Percentiles rank a stretch among this genome's conserved stretches.
phyloP scores from a whole-genome alignment of 2,329 filamentous ascomycete genomes.

The Clarireedia homoeocarpa region DNA sequence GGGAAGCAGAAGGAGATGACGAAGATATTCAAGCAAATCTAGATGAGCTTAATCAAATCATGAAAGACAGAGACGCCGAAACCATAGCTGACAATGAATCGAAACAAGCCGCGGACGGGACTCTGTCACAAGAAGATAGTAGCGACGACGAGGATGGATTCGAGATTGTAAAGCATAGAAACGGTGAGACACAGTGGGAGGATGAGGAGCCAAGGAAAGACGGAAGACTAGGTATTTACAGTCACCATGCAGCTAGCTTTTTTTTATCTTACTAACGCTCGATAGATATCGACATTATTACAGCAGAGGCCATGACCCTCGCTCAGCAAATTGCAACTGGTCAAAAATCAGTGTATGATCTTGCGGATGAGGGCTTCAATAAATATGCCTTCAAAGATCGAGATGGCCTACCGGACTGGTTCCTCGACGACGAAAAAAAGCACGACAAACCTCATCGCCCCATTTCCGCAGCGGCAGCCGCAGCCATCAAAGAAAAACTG shows the following conservation, averaged over 20 bases:
- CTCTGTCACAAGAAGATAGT: slow-evolving; percentile 13
- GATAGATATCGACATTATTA: slow-evolving; percentile 92
- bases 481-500: slow-evolving; percentile 89
- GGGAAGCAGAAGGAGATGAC: slow-evolving; percentile 33
- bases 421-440: slow-evolving; percentile 80
- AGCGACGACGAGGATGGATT: slow-evolving; percentile 43
- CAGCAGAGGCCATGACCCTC: slow-evolving; percentile 97
- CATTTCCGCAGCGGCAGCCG: slow-evolving; percentile 83
- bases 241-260: neutral
- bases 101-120: slow-evolving; percentile 18
- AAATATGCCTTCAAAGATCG: slow-evolving; percentile 84
- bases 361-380: slow-evolving; percentile 90
- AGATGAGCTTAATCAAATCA: slow-evolving; percentile 26
- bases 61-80: slow-evolving; percentile 15
- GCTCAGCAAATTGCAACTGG: slow-evolving; percentile 87
- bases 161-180: slow-evolving; percentile 50
- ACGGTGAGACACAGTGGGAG: slow-evolving; percentile 54
- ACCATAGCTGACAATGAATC: slow-evolving; percentile 29
- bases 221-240: slow-evolving; percentile 47
- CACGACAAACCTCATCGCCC: slow-evolving; percentile 82
- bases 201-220: slow-evolving; percentile 55
- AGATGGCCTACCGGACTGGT: slow-evolving; percentile 95
- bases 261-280: slow-evolving; percentile 15
- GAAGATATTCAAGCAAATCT: slow-evolving; percentile 34
- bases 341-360: slow-evolving; percentile 67